Conservation (phyloP, 192 early-diverging fungal species). For the Diversispora eburnea region DNA sequence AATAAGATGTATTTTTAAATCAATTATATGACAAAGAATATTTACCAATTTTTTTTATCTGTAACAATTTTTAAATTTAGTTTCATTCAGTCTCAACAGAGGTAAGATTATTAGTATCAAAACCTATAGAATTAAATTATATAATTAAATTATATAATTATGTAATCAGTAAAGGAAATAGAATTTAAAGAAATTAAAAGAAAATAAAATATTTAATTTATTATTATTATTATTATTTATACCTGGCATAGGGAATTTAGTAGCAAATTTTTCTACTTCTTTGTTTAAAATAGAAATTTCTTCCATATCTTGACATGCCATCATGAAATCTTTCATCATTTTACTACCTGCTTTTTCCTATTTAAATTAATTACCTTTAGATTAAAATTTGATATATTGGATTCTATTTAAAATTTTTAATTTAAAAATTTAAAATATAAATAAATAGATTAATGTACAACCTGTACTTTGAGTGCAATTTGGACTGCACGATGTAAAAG, state of each 20-base stretch:
- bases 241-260: constrained; percentile 97
- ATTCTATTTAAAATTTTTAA: neutral
- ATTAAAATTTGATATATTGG: neutral
- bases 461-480: constrained; percentile 84
- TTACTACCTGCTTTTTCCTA: constrained; percentile 71
- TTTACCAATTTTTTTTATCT: neutral
- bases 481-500: constrained; percentile 93
- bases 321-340: constrained; percentile 98
- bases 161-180: neutral
- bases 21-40: neutral
- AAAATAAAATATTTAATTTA: too few species aligned
- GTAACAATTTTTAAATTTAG: neutral
- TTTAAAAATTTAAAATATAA: neutral
- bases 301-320: constrained; percentile 68
- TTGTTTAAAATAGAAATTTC: constrained; percentile 79
- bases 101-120: neutral
- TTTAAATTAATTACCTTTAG: neutral
- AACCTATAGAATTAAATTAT: neutral
- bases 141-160: neutral
- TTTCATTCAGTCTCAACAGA: neutral
- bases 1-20: too few species aligned
- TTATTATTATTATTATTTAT: neutral
- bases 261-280: constrained; percentile 91
- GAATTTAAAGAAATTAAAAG: neutral
- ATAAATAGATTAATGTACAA: neutral